These are phyloP conservation scores for Colletotrichum sp. DNA, from an alignment of 2,329 filamentous ascomycete species.

Conservation along the genomic window DNA sequence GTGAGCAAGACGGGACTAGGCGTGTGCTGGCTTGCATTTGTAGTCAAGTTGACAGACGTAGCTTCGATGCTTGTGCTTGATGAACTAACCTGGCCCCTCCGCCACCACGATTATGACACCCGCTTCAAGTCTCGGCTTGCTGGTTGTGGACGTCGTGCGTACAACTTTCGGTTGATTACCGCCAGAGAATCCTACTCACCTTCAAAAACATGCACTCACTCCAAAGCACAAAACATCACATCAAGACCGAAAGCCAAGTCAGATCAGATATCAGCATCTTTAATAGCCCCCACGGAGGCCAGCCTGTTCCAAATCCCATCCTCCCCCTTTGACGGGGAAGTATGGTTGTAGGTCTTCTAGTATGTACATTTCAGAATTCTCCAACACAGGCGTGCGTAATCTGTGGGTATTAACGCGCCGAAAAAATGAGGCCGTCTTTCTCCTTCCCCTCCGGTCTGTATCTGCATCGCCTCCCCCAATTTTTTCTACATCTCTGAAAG, in stretches of 20 bases:
- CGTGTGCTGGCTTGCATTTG: neutral
- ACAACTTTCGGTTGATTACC: neutral
- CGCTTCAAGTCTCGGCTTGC: neutral
- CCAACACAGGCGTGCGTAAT: neutral
- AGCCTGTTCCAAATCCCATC: neutral
- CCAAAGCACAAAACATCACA: neutral
- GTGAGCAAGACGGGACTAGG: neutral
- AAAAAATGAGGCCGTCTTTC: neutral
- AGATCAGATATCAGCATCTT: slow-evolving; percentile 16
- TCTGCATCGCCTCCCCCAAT: neutral
- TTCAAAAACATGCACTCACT: neutral
- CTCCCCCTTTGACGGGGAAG: neutral
- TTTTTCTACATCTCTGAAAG: neutral
- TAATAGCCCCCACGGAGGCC: neutral
- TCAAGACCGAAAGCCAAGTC: neutral
- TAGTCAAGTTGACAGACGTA: neutral
- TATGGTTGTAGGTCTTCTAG: neutral
- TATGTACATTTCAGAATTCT: slow-evolving; percentile 10
- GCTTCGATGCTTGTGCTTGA: neutral
- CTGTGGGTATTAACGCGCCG: neutral
- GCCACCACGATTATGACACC: neutral
- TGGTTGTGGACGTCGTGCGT: neutral
- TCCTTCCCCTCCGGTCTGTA: neutral
- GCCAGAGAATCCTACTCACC: neutral
- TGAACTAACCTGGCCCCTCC: neutral